Evolutionary conservation across 805 yeast genomes (phyloP).

Genomic region (Candida pseudoglaebosa): DNA sequence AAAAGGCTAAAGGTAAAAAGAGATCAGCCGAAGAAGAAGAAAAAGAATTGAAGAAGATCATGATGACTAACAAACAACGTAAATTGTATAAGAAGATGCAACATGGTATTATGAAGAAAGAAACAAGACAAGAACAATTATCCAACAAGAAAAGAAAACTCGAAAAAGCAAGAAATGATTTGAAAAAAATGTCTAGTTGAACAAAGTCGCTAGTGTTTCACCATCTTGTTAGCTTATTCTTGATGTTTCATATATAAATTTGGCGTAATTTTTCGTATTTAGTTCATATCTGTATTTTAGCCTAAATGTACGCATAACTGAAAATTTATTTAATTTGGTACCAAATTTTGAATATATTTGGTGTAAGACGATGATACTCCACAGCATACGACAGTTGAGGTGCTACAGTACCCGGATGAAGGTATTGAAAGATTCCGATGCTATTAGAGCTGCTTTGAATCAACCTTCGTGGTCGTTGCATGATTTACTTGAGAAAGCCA

Average conservation of each 20-base stretch:
- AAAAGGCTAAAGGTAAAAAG: constrained; percentile 34
- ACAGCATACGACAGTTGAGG: not conserved
- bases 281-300: not conserved
- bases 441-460: constrained; percentile 8
- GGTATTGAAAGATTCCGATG: constrained; percentile 5
- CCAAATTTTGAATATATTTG: too few relatives aligned
- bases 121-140: constrained; percentile 65
- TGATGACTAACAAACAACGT: constrained; percentile 97
- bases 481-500: constrained; percentile 10
- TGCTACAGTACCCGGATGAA: not conserved
- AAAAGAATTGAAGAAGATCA: constrained; percentile 86
- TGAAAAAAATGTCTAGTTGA: constrained; percentile 21
- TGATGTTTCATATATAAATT: constrained; percentile 10
- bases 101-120: constrained; percentile 81
- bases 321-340: too few relatives aligned
- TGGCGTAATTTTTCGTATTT: not conserved
- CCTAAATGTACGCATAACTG: not conserved
- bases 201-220: constrained; percentile 3
- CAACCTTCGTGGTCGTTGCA: constrained; percentile 17
- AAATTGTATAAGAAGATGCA: constrained; percentile 93
- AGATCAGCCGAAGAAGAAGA: constrained; percentile 69
- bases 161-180: constrained; percentile 53
- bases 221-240: too few relatives aligned
- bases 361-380: not conserved
- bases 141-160: constrained; percentile 67